These are phyloP conservation scores for Hemileccinum rubropunctum DNA, from an alignment of 768 basidiomycete species.

Conservation along the genomic window DNA sequence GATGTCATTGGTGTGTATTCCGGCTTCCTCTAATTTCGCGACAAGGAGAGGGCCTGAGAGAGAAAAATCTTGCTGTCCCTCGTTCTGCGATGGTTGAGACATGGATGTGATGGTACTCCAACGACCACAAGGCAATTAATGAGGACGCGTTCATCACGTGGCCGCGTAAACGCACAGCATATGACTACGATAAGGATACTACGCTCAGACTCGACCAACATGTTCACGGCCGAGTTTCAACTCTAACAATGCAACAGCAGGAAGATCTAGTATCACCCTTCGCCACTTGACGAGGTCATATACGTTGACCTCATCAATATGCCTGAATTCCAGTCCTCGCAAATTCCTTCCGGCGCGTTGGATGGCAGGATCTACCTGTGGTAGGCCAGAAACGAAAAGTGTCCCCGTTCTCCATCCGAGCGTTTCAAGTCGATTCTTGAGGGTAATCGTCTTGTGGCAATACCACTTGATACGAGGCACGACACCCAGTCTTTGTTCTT, in stretches of 20 bases:
- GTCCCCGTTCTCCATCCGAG: conserved; percentile 67
- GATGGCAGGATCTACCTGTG: conserved; percentile 52
- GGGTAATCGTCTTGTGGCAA: conserved; percentile 64
- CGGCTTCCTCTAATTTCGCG: conserved; percentile 81
- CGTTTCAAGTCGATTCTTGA: conserved; percentile 58
- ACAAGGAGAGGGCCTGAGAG: conserved; percentile 83
- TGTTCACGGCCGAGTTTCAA: conserved; percentile 49
- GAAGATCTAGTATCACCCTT: conserved; percentile 75
- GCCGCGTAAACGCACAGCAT: conserved; percentile 14
- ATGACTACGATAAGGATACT: background rate
- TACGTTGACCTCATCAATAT: conserved; percentile 65
- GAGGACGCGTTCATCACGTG: conserved; percentile 34
- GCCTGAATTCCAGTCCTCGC: conserved; percentile 59
- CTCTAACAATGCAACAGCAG: conserved; percentile 80
- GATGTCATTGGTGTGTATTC: conserved; percentile 86
- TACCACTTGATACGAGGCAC: conserved; percentile 74
- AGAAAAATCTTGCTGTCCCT: conserved; percentile 50
- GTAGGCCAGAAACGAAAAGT: conserved; percentile 70
- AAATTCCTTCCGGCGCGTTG: conserved; percentile 69
- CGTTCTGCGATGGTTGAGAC: conserved; percentile 51
- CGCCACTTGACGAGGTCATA: conserved; percentile 86
- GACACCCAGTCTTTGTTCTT: conserved; percentile 70
- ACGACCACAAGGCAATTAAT: background rate
- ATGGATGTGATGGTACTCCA: conserved; percentile 12
- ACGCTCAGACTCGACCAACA: background rate